Percentiles rank a stretch among this genome's conserved stretches.
Conservation (phyloP, 768 basidiomycete genomes). For the Mycena albidolilacea region DNA sequence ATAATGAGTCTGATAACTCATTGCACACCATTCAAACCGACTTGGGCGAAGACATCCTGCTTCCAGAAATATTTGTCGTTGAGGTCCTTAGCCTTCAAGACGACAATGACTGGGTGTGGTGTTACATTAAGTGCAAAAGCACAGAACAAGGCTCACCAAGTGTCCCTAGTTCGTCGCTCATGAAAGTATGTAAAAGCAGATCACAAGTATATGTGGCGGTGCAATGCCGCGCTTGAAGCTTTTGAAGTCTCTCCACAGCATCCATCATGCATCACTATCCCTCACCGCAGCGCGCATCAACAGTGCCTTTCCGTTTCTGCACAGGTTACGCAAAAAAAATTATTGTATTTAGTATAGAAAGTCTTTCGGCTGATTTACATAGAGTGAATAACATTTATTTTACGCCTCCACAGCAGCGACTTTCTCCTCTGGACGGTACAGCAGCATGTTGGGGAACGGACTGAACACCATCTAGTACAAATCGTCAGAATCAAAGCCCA, state of each 20-base stretch:
- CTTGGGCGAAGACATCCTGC: constrained; percentile 88
- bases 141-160: constrained; percentile 67
- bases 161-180: constrained; percentile 44
- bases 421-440: constrained; percentile 53
- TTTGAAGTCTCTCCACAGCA: constrained; percentile 1
- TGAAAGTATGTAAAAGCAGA: constrained; percentile 19
- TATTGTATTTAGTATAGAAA: constrained; percentile 7
- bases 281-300: neutral
- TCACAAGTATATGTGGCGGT: neutral
- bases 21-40: constrained; percentile 65
- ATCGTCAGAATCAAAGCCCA: constrained; percentile 1
- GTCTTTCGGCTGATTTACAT: constrained; percentile 6
- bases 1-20: neutral
- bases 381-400: constrained; percentile 24
- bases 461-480: constrained; percentile 64
- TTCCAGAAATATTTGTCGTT: constrained; percentile 92
- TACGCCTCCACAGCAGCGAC: constrained; percentile 13
- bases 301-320: neutral
- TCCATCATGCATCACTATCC: neutral
- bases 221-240: neutral
- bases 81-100: constrained; percentile 88
- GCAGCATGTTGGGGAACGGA: constrained; percentile 68
- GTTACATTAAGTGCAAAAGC: neutral
- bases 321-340: neutral
- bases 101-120: constrained; percentile 36